These are phyloP conservation scores for Clarireedia sp. DNA, from an alignment of 2,329 filamentous ascomycete species.

Conservation along the genomic window DNA sequence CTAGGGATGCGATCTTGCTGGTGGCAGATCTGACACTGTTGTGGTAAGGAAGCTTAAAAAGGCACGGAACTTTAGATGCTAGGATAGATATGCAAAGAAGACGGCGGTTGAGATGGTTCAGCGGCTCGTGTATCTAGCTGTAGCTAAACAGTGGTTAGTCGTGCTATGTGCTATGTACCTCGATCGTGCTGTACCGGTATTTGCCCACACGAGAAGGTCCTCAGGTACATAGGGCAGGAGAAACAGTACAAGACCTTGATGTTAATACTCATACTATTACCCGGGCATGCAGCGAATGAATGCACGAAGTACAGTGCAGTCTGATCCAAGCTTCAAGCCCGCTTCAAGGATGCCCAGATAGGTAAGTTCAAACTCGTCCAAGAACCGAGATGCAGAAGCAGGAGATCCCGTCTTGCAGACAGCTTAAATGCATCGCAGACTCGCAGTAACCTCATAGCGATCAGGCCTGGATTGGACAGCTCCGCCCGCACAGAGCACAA, in stretches of 20 bases:
- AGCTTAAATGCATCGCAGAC: background rate
- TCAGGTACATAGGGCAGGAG: background rate
- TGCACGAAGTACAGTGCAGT: background rate
- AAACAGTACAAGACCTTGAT: background rate
- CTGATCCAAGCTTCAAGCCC: background rate
- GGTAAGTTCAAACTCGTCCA: background rate
- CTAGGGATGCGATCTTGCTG: slow-evolving; percentile 3
- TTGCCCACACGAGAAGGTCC: background rate
- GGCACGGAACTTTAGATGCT: background rate
- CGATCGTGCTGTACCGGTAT: background rate
- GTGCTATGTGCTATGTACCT: background rate
- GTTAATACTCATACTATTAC: background rate
- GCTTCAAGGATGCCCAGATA: background rate
- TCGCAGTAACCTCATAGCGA: slow-evolving; percentile 3
- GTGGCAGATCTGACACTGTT: slow-evolving; percentile 4
- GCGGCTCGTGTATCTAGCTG: slow-evolving; percentile 5
- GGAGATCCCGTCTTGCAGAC: slow-evolving; percentile 10
- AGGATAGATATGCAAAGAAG: slow-evolving; percentile 2
- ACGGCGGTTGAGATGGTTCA: background rate
- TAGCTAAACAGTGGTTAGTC: too few species aligned
- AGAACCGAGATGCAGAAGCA: slow-evolving; percentile 9
- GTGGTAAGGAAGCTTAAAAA: background rate
- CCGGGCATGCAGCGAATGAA: background rate
- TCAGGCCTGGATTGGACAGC: slow-evolving; percentile 6
- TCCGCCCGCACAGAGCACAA: slow-evolving; percentile 1